Percentiles rank a stretch among this genome's conserved stretches.
phyloP scores from a whole-genome alignment of 441 rosid genomes.

The Hura crepitans region DNA sequence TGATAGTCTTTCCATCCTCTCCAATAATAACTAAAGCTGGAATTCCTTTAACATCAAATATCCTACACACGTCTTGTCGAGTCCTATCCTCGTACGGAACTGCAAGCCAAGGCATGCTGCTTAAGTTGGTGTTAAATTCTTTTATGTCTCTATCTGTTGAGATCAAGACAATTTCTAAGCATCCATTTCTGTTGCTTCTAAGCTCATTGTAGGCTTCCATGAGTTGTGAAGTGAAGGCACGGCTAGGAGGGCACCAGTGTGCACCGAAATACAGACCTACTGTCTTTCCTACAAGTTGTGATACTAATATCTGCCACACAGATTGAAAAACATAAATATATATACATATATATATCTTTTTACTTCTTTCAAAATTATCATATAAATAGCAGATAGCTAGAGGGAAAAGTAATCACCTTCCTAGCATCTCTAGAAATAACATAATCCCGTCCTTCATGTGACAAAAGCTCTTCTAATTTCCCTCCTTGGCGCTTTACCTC shows the following conservation, averaged over 20 bases:
- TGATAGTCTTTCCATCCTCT: constrained; percentile 58
- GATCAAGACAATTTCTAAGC: constrained; percentile 52
- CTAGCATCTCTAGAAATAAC: constrained; percentile 44
- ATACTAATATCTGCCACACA: constrained; percentile 40
- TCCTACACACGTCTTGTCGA: constrained; percentile 59
- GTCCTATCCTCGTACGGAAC: constrained; percentile 68
- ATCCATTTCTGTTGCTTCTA: constrained; percentile 21
- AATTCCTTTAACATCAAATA: constrained; percentile 60
- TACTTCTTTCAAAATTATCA: not conserved
- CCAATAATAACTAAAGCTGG: constrained; percentile 68
- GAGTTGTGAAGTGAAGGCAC: constrained; percentile 60
- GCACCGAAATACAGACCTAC: constrained; percentile 76
- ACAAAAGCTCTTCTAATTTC: constrained; percentile 49
- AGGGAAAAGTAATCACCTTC: constrained; percentile 36
- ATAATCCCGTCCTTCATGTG: constrained; percentile 45
- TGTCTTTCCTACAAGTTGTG: constrained; percentile 67
- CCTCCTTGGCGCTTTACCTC: constrained; percentile 57
- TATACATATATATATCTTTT: too few species aligned
- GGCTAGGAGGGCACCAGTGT: constrained; percentile 75
- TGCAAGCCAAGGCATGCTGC: constrained; percentile 75
- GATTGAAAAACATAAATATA: not conserved
- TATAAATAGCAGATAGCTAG: not conserved
- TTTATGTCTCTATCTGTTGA: constrained; percentile 63
- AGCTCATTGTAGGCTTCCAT: constrained; percentile 52
- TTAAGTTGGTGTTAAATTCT: constrained; percentile 47